Conservation (phyloP, 2,329 filamentous ascomycete species). For the Botrytis byssoidea region DNA sequence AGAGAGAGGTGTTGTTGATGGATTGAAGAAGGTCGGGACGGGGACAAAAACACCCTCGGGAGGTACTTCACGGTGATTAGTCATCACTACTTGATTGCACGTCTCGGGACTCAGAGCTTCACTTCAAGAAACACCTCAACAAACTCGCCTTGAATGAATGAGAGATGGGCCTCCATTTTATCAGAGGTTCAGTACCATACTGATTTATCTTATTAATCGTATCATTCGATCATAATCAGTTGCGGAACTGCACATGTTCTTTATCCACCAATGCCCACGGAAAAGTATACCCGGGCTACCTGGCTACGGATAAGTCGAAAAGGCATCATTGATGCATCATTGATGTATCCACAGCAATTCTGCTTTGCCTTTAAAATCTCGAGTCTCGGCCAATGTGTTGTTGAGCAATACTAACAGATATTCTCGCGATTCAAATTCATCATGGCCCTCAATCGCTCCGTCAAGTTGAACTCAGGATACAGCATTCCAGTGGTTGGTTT, state of each 20-base stretch:
- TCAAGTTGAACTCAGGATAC: conserved; percentile 39
- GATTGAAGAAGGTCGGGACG: conserved; percentile 57
- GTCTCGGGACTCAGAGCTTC: not conserved
- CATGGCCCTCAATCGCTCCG: conserved; percentile 27
- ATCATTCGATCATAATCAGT: not conserved
- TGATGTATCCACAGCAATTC: not conserved
- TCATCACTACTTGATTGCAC: conserved; percentile 3
- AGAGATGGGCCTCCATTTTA: not conserved
- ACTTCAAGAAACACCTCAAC: not conserved
- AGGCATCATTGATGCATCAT: not conserved
- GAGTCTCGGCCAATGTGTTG: not conserved
- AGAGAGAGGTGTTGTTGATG: conserved; percentile 21
- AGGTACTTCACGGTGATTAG: conserved; percentile 10
- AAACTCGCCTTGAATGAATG: not conserved
- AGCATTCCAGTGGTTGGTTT: conserved; percentile 44
- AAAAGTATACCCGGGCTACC: conserved; percentile 15
- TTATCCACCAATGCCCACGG: conserved; percentile 1
- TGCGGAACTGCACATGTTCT: not conserved
- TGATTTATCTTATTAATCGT: not conserved
- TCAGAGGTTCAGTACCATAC: not conserved
- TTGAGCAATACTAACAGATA: not conserved
- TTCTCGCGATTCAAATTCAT: not conserved
- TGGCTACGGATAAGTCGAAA: conserved; percentile 12
- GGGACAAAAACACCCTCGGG: conserved; percentile 52
- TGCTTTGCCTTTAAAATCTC: not conserved